phyloP scores from a whole-genome alignment of 2,329 filamentous ascomycete genomes.

The Tricladium varicosporioides region DNA sequence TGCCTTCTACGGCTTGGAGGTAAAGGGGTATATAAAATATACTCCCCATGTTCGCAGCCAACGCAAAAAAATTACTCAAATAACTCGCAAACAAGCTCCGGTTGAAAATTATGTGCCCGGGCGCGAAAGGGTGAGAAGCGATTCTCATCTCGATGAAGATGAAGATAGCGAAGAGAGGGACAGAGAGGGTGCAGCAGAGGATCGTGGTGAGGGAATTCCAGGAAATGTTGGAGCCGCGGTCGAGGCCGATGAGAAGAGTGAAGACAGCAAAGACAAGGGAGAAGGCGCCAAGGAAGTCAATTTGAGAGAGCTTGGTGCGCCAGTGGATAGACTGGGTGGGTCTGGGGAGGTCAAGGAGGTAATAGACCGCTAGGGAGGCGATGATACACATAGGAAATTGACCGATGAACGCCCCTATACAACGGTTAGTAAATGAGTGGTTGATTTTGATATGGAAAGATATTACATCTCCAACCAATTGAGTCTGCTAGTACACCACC shows the following conservation, averaged over 20 bases:
- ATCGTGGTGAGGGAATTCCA: conserved; percentile 62
- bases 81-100: conserved; percentile 65
- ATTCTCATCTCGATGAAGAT: conserved; percentile 65
- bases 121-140: conserved; percentile 71
- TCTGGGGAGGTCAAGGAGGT: conserved; percentile 61
- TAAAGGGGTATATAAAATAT: conserved; percentile 68
- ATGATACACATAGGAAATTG: conserved; percentile 68
- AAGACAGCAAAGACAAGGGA: conserved; percentile 57
- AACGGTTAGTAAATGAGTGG: too few species aligned
- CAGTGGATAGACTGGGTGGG: conserved; percentile 55
- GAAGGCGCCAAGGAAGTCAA: conserved; percentile 72
- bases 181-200: conserved; percentile 52
- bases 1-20: conserved; percentile 69
- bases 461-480: conserved; percentile 70
- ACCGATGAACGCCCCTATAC: conserved; percentile 66
- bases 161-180: conserved; percentile 64
- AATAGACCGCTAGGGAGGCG: conserved; percentile 61
- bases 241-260: conserved; percentile 53
- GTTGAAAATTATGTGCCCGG: conserved; percentile 70
- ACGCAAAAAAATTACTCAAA: conserved; percentile 69
- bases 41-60: conserved; percentile 55
- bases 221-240: conserved; percentile 69
- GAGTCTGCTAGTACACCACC: conserved; percentile 70
- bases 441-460: too few species aligned
- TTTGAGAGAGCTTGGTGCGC: conserved; percentile 61